A percentile compares a stretch with the other conserved stretches of the same genome.
phyloP scores from a whole-genome alignment of 2,329 filamentous ascomycete genomes.

The Aureobasidium sp. region DNA sequence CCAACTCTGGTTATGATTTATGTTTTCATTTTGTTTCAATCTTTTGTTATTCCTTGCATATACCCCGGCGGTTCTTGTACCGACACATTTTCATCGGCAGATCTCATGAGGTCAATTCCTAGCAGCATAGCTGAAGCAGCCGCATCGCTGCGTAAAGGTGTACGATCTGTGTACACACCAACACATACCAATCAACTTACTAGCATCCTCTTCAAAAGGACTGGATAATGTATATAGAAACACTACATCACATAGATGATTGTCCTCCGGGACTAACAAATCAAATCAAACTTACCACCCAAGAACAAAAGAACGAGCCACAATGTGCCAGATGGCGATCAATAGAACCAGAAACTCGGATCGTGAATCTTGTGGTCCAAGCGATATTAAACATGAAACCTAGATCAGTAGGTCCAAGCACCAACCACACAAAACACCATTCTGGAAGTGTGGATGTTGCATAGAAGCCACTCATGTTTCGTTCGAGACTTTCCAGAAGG shows the following conservation, averaged over 20 bases:
- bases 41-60: neutral
- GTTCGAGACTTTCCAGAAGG: neutral
- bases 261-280: neutral
- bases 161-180: neutral
- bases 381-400: neutral
- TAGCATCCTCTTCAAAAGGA: neutral
- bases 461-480: neutral
- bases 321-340: neutral
- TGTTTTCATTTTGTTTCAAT: neutral
- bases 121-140: no score
- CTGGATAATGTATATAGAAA: conserved; percentile 3
- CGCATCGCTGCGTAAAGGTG: neutral
- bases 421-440: neutral
- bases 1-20: neutral
- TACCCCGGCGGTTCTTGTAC: neutral
- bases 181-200: neutral
- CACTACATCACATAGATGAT: neutral
- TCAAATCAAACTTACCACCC: neutral
- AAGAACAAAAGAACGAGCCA: neutral
- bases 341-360: neutral
- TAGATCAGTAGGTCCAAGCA: neutral
- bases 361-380: neutral
- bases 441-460: neutral
- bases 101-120: neutral
- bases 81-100: neutral